Base-by-base conservation (phyloP, 2,329 filamentous ascomycete genomes). In the Scolecobasidium constrictum region DNA sequence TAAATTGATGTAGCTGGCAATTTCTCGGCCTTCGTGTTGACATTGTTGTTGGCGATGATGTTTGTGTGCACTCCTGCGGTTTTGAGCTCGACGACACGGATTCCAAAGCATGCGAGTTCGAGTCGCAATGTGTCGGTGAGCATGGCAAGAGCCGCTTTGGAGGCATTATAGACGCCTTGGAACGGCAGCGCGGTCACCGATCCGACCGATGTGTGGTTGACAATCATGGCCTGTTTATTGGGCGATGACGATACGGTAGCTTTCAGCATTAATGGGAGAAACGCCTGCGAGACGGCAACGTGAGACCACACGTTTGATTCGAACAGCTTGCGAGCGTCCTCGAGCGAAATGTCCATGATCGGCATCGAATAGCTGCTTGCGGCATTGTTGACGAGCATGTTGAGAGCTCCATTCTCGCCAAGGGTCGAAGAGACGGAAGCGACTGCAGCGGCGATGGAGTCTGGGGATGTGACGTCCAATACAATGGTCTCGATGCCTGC, bases 41-140 rank as follows among this genome's bases (percentile, higher is more conserved):
- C 28, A 5, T 6, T 17, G n/a, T n/a, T n/a, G n/a, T n/a, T n/a
- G n/a, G n/a, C n/a, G n/a, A n/a, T n/a, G 49, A 80, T 76, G 23
- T 72, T 72, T 33, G 67, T 72, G 52, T 71, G 68, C 20, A 80
- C 75, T 6, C 75, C 75, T 9, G 77, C 77, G 1, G 76, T 79
- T 6, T 79, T 58, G 5, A 71, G 54, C 1, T 59, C 69, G 6
- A 70, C 51, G 6, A 71, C 68, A 5, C 60, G 55, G 4, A 70
- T 66, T 4, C 62, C 66, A 12, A 71, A 65, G 1, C 72, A 73
- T 44, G 55, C 61, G 9, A 78, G 57, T 51, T 79, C 74, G 16
- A 78, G 67, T 12, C 75, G 66, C 37, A 78, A 55, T 1, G 72
- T 75, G 46, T 78, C 67, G 44, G 67, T 71, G 54, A 73, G 78